A percentile compares a stretch with the other conserved stretches of the same genome.
phyloP scores from a whole-genome alignment of 305 asterid species.

The Ajuga reptans region DNA sequence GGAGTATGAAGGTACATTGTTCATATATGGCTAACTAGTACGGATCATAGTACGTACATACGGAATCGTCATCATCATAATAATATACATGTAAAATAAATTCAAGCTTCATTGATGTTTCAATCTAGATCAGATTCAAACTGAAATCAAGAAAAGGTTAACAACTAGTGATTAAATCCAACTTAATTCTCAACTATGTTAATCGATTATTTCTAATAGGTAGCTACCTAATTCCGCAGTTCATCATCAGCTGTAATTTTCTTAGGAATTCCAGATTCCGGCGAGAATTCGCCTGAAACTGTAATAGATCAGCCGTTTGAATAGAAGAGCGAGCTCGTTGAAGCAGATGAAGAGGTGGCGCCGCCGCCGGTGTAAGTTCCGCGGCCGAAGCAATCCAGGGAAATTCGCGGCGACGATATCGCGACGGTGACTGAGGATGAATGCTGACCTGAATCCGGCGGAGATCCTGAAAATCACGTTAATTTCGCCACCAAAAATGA shows the following conservation, averaged over 20 bases:
- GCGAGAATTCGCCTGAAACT: background rate
- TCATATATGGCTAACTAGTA: constrained; percentile 29
- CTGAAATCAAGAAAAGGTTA: background rate
- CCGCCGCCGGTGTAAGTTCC: constrained; percentile 29
- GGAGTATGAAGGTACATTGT: constrained; percentile 25
- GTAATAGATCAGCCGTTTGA: constrained; percentile 32
- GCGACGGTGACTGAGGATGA: constrained; percentile 70
- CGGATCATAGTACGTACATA: background rate
- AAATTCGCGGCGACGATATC: constrained; percentile 64
- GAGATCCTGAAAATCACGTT: constrained; percentile 41
- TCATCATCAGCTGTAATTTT: background rate
- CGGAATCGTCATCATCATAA: background rate
- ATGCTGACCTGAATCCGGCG: constrained; percentile 60
- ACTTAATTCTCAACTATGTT: constrained; percentile 1
- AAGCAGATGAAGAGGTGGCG: constrained; percentile 39
- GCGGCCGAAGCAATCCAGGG: constrained; percentile 58
- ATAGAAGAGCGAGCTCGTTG: constrained; percentile 49
- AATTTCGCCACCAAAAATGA: background rate
- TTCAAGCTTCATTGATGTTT: background rate
- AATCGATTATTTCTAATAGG: constrained; percentile 18
- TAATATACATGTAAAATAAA: constrained; percentile 3
- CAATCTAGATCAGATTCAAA: background rate
- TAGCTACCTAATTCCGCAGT: background rate
- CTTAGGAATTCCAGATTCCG: constrained; percentile 2
- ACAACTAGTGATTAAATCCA: background rate